Evolutionary conservation across 192 early-diverging fungal genomes (phyloP), one percentile per base, ranked within the genome.

Genomic region (Lunasporangiospora selenospora): DNA sequence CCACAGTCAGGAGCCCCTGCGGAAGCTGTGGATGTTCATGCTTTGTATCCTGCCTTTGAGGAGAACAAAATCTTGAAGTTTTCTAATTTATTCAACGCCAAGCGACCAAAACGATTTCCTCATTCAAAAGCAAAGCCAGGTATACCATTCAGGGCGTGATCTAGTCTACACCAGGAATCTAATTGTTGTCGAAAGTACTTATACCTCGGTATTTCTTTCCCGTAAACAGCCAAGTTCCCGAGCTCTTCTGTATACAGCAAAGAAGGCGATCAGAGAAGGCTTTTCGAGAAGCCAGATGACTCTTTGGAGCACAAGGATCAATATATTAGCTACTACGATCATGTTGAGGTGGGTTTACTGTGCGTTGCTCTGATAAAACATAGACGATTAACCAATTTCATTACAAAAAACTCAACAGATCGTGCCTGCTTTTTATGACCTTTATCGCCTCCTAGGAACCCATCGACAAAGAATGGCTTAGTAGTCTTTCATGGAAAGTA

Each of bases 31-130:
- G 78, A 83, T 60, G 73, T 87, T 6, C 62, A 80, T 39, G 52
- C 64, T 10, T 42, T 89, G 12, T 89, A 86, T 57, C 87, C 87
- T n/a, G 80, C 77, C 2, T 89, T 89, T 57, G 84, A 86, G 46
- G 77, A 76, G 50, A 70, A 79, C 34, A 81, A 83, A 49, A 76
- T 88, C 7, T 63, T 87, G 6, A 85, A 81, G 29, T 89, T 89
- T 63, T 85, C 87, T 2, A 84, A 89, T 29, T 47, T 89, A 5
- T 87, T 89, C 61, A 79, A 83, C 37, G 77, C 62, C 10, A 80
- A 79, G 18, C 64, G 78, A 0, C 75, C 63, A 10, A 73, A 75
- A 29, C 65, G 69, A n/a, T 59, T 77, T 6, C 77, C 69, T 1
- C 60, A 58, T 23, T 73, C 69, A 3, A 47, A 55, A 32, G 73